These are phyloP conservation scores for Curvularia sp. DNA, from an alignment of 2,329 filamentous ascomycete species.

Conservation along the genomic window DNA sequence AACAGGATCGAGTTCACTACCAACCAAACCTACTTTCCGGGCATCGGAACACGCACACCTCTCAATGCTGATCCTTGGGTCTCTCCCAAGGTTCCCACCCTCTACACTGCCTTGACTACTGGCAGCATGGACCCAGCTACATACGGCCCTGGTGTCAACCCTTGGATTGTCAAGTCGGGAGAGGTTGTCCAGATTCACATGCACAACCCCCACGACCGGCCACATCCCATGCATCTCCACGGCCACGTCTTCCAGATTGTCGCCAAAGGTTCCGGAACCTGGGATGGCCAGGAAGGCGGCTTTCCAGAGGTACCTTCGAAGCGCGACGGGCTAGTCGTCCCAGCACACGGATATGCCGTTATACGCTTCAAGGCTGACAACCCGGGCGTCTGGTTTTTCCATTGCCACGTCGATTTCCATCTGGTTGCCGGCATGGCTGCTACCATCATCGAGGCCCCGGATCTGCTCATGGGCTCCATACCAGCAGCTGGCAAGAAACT, in stretches of 20 bases:
- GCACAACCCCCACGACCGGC: constrained; percentile 38
- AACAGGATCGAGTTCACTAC: constrained; percentile 65
- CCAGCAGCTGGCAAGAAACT: constrained; percentile 21
- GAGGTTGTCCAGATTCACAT: constrained; percentile 53
- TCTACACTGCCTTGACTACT: constrained; percentile 75
- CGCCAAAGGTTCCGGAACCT: constrained; percentile 38
- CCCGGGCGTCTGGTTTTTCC: constrained; percentile 55
- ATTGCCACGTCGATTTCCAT: constrained; percentile 48
- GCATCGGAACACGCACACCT: constrained; percentile 61
- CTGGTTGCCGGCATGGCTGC: constrained; percentile 41
- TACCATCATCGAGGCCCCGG: constrained; percentile 40
- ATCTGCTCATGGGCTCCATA: constrained; percentile 25
- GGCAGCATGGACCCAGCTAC: constrained; percentile 55
- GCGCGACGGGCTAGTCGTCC: constrained; percentile 41
- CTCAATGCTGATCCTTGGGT: constrained; percentile 72
- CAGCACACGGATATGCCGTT: constrained; percentile 49
- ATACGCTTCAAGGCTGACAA: constrained; percentile 62
- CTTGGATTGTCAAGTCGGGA: constrained; percentile 42
- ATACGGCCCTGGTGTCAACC: constrained; percentile 31
- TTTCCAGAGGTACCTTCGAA: constrained; percentile 33
- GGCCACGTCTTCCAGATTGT: constrained; percentile 66
- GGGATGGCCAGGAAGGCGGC: constrained; percentile 32
- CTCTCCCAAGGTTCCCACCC: constrained; percentile 74
- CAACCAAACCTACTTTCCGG: constrained; percentile 67
- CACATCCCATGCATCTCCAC: constrained; percentile 50